Percentiles rank a stretch among this genome's conserved stretches.
Conservation (phyloP, 371 early-diverging fungal species). For the Thermomucor indicae-seudaticae region DNA sequence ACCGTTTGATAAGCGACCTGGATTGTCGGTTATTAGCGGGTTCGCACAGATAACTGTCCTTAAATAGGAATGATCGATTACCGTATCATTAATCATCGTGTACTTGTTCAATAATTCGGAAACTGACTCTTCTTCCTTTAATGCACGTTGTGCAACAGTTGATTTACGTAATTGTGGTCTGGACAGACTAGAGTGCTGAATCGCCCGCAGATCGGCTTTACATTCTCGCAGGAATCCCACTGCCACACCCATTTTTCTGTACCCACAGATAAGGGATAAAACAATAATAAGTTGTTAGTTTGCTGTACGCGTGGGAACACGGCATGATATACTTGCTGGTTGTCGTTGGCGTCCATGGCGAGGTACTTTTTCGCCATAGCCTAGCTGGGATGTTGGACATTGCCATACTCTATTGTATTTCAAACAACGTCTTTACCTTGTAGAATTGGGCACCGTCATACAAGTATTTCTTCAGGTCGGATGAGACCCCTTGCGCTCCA, state of each 20-base stretch:
- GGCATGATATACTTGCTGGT: conserved; percentile 43
- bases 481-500: conserved; percentile 50
- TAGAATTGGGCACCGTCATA: conserved; percentile 51
- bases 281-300: background rate
- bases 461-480: conserved; percentile 54
- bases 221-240: conserved; percentile 57
- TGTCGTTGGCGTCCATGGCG: conserved; percentile 60
- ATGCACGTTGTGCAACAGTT: conserved; percentile 45
- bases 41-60: background rate
- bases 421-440: conserved; percentile 21
- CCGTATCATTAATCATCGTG: conserved; percentile 57
- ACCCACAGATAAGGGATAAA: too few relatives aligned
- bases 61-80: conserved; percentile 9
- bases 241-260: conserved; percentile 61
- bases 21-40: too few relatives aligned
- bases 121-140: conserved; percentile 49
- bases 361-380: conserved; percentile 58
- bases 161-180: conserved; percentile 35
- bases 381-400: conserved; percentile 10
- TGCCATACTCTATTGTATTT: background rate
- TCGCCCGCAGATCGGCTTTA: conserved; percentile 42
- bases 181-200: conserved; percentile 52
- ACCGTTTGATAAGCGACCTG: conserved; percentile 51
- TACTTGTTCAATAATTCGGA: conserved; percentile 41
- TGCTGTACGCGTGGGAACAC: background rate